phyloP scores from a whole-genome alignment of 352 stramenopile genomes.

The Globisporangium middletonii region DNA sequence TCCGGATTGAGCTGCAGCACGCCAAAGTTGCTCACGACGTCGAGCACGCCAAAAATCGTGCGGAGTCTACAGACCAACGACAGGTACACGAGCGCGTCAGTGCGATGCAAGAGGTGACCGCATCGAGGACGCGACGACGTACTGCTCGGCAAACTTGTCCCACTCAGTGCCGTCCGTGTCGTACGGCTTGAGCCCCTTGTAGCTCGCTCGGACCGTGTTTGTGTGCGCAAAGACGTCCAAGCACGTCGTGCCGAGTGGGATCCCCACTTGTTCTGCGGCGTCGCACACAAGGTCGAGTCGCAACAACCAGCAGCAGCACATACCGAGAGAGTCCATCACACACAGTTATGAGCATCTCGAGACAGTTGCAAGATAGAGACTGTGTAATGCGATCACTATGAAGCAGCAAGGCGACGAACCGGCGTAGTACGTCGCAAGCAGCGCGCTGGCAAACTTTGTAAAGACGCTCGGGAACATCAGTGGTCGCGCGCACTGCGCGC shows the following conservation, averaged over 20 bases:
- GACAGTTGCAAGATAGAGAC: background rate
- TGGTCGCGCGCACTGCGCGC: conserved; percentile 45
- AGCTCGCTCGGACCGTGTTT: conserved; percentile 50
- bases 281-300: too few species aligned
- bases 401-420: conserved; percentile 23
- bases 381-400: background rate
- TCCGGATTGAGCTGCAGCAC: conserved; percentile 60
- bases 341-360: too few species aligned
- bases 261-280: conserved; percentile 56
- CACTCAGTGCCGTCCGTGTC: conserved; percentile 58
- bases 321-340: background rate
- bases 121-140: conserved; percentile 2
- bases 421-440: conserved; percentile 70
- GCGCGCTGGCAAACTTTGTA: conserved; percentile 68
- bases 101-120: background rate
- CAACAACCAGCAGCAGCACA: background rate
- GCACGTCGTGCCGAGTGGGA: conserved; percentile 57
- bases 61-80: conserved; percentile 33
- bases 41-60: conserved; percentile 73
- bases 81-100: background rate
- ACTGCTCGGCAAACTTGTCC: conserved; percentile 70
- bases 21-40: conserved; percentile 77
- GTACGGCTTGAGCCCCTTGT: conserved; percentile 67
- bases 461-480: conserved; percentile 70
- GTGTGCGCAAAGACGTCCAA: conserved; percentile 75